Conservation (phyloP, 2,329 filamentous ascomycete species). For the Knoxdaviesia capensis region DNA sequence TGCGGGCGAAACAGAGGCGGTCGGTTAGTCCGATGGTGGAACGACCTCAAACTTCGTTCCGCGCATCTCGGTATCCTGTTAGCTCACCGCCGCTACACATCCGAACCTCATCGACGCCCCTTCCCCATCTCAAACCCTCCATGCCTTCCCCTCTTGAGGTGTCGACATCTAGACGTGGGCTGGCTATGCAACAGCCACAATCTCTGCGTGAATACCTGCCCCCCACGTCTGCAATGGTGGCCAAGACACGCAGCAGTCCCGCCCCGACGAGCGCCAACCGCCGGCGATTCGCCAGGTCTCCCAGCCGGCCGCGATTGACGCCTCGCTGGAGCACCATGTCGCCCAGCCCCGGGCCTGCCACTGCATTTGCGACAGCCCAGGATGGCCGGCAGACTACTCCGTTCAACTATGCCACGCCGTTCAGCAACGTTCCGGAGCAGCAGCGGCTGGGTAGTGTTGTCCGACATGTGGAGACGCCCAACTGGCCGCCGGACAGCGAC, state of each 20-base stretch:
- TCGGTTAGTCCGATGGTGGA: too few species aligned
- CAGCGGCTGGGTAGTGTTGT: conserved; percentile 7
- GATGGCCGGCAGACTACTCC: conserved; percentile 26
- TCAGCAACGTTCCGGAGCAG: conserved; percentile 37
- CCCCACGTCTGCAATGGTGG: conserved; percentile 9
- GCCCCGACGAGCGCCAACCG: not conserved
- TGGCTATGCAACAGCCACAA: too few species aligned
- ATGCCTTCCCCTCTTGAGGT: too few species aligned
- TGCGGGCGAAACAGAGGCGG: too few species aligned
- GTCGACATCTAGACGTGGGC: too few species aligned
- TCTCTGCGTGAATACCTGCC: too few species aligned
- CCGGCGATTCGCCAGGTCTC: conserved; percentile 34
- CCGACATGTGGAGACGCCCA: not conserved
- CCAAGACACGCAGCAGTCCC: not conserved
- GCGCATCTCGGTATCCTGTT: too few species aligned
- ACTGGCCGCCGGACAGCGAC: too few species aligned
- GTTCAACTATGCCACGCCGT: conserved; percentile 56
- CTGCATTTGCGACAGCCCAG: conserved; percentile 12
- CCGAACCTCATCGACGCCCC: too few species aligned
- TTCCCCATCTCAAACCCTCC: too few species aligned
- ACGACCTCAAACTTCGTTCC: too few species aligned
- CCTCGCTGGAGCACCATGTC: conserved; percentile 32
- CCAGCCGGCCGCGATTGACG: conserved; percentile 30
- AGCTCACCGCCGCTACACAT: too few species aligned
- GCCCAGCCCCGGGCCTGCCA: conserved; percentile 20